Conservation (phyloP, 306 rosid species). For the Prunus padus region DNA sequence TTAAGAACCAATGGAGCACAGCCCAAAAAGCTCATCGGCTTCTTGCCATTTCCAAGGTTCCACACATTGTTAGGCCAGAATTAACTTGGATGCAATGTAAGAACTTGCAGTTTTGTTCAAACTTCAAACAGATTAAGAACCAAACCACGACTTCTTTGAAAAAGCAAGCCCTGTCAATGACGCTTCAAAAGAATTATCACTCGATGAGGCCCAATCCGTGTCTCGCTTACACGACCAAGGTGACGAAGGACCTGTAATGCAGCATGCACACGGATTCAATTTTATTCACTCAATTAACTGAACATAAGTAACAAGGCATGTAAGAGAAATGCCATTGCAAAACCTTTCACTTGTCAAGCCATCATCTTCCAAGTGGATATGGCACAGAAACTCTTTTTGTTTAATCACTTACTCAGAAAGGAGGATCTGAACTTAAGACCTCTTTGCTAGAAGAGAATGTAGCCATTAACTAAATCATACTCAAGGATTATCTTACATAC, state of each 20-base stretch:
- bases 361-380: not conserved
- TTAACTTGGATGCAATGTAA: not conserved
- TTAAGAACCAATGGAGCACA: too few species aligned
- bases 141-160: not conserved
- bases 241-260: constrained; percentile 83
- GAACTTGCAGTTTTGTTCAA: not conserved
- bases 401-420: too few species aligned
- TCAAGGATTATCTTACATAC: not conserved
- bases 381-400: not conserved
- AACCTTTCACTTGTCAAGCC: not conserved
- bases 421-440: too few species aligned
- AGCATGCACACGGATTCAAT: constrained; percentile 1
- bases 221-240: constrained; percentile 84
- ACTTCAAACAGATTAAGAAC: not conserved
- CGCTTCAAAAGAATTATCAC: constrained; percentile 70
- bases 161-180: constrained; percentile 29
- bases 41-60: too few species aligned
- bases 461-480: too few species aligned
- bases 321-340: not conserved
- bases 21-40: too few species aligned
- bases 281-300: not conserved
- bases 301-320: not conserved
- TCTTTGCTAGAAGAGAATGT: too few species aligned
- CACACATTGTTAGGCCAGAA: too few species aligned
- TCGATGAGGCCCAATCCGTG: constrained; percentile 78